Evolutionary conservation across 108 stramenopile species (phyloP).

Genomic region (Cyclotella atomus): DNA sequence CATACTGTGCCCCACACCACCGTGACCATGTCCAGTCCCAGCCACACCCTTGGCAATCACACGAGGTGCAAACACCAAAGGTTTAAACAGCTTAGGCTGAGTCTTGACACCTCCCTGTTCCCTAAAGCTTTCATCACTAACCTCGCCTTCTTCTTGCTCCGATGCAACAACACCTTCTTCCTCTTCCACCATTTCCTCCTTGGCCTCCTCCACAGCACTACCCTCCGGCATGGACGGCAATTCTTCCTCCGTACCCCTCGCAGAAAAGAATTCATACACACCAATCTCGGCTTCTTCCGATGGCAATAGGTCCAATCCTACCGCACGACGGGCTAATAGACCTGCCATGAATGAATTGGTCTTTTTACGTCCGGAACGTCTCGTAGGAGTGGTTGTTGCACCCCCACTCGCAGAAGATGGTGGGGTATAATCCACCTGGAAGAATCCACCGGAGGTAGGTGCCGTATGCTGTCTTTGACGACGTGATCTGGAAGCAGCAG

Average conservation of each 20-base stretch:
- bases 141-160: not conserved
- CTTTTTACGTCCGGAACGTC: constrained; percentile 15
- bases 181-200: constrained; percentile 33
- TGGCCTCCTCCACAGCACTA: constrained; percentile 30
- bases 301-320: constrained; percentile 55
- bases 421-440: not conserved
- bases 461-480: constrained; percentile 22
- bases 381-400: not conserved
- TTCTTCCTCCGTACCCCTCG: not conserved
- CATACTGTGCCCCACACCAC: constrained; percentile 13
- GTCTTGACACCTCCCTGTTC: constrained; percentile 14
- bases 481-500: not conserved
- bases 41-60: constrained; percentile 5
- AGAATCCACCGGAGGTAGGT: constrained; percentile 16
- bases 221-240: constrained; percentile 5
- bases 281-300: constrained; percentile 40
- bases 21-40: constrained; percentile 31
- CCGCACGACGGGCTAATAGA: constrained; percentile 48
- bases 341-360: constrained; percentile 42
- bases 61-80: constrained; percentile 52
- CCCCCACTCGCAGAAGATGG: not conserved
- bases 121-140: constrained; percentile 1
- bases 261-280: constrained; percentile 27
- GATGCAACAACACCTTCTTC: constrained; percentile 5
- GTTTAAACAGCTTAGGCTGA: constrained; percentile 38